Percentiles rank a stretch among this genome's conserved stretches.
Evolutionary conservation across 805 yeast species (phyloP).

Genomic region (Metahyphopichia silvanorum): DNA sequence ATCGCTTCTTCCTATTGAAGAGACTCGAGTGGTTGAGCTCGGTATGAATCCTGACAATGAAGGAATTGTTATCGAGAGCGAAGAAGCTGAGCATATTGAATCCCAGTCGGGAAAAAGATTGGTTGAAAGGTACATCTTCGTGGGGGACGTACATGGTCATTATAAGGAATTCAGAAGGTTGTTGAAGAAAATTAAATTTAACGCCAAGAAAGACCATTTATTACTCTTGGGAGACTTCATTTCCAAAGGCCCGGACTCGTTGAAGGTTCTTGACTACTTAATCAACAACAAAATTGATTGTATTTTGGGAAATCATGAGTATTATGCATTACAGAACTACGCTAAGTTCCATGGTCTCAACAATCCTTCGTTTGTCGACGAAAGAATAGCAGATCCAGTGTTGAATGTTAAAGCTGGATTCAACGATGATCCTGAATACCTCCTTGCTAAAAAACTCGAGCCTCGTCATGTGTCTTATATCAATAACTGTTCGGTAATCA

Average conservation of each 20-base stretch:
- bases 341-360: conserved; percentile 53
- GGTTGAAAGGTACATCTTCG: conserved; percentile 53
- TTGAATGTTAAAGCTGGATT: conserved; percentile 11
- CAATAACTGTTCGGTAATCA: conserved; percentile 61
- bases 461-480: conserved; percentile 62
- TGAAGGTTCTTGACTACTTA: conserved; percentile 64
- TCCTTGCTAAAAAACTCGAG: conserved; percentile 50
- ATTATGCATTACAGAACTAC: conserved; percentile 63
- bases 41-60: conserved; percentile 7
- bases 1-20: conserved; percentile 21
- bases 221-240: conserved; percentile 82
- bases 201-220: conserved; percentile 51
- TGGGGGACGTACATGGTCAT: conserved; percentile 91
- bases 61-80: conserved; percentile 3
- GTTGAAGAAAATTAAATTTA: conserved; percentile 47
- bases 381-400: conserved; percentile 6
- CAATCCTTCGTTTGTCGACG: conserved; percentile 23
- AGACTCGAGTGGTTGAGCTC: conserved; percentile 10
- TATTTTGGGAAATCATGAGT: conserved; percentile 88
- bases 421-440: conserved; percentile 34
- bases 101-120: conserved; percentile 2
- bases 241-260: conserved; percentile 78
- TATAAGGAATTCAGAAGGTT: conserved; percentile 52
- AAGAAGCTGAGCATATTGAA: conserved; percentile 5
- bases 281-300: conserved; percentile 60